Conservation (phyloP, 331 rosid species). For the Malus hybrid region DNA sequence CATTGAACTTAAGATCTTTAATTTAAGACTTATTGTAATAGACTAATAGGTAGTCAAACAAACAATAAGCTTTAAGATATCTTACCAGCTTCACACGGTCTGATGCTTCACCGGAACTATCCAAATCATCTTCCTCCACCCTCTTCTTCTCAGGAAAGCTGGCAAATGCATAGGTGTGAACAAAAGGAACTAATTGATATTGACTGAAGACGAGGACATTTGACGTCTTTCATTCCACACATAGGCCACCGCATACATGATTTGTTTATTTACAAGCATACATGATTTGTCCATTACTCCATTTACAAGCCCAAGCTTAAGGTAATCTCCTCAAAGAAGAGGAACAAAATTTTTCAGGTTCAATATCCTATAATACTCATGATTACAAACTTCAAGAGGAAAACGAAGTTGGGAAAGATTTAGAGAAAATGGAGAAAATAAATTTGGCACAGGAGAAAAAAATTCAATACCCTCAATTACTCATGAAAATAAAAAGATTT, state of each 20-base stretch:
- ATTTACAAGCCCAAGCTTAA: background rate
- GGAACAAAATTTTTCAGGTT: background rate
- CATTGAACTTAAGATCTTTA: background rate
- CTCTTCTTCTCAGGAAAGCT: conserved; percentile 70
- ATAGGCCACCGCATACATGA: background rate
- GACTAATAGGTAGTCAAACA: background rate
- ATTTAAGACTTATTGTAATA: background rate
- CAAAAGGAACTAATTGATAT: conserved; percentile 12
- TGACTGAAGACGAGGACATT: conserved; percentile 1
- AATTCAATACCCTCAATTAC: background rate
- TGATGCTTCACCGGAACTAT: conserved; percentile 35
- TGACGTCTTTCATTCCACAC: conserved; percentile 8
- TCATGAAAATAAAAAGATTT: too few species aligned
- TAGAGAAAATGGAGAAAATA: background rate
- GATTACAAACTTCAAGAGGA: background rate
- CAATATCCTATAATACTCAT: background rate
- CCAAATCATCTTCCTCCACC: conserved; percentile 34
- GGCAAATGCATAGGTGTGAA: conserved; percentile 28
- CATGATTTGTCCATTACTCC: background rate
- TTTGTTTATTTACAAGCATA: background rate
- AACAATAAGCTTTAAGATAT: background rate
- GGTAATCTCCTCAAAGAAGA: background rate
- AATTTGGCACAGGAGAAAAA: background rate
- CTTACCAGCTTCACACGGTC: conserved; percentile 62
- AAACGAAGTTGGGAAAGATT: background rate